Evolutionary conservation across 2,329 filamentous ascomycete species (phyloP).

Genomic region (Purpureocillium takamizusanense): DNA sequence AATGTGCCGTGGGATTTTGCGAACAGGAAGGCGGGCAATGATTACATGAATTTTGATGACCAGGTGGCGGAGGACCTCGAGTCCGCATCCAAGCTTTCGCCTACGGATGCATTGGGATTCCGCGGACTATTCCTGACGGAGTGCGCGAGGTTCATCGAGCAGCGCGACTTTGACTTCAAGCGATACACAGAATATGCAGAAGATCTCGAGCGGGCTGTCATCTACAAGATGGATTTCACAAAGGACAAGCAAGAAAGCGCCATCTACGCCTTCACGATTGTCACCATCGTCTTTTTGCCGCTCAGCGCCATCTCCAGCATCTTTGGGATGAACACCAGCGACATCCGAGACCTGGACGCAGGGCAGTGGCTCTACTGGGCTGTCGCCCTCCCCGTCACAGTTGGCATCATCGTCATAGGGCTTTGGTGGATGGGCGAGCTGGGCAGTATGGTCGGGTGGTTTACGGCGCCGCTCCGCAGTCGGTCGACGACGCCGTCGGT

Average conservation of each 20-base stretch:
- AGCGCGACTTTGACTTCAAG: conserved; percentile 23
- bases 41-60: conserved; percentile 13
- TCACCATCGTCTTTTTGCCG: conserved; percentile 39
- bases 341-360: conserved; percentile 38
- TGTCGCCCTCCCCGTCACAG: conserved; percentile 35
- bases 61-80: conserved; percentile 16
- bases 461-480: too few species aligned
- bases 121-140: conserved; percentile 29
- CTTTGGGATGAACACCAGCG: conserved; percentile 44
- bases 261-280: conserved; percentile 40
- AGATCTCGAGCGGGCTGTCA: conserved; percentile 19
- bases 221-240: conserved; percentile 27
- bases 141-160: conserved; percentile 25
- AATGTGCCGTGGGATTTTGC: not conserved
- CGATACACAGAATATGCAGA: conserved; percentile 19
- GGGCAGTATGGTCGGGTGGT: conserved; percentile 21
- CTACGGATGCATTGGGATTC: conserved; percentile 27
- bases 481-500: too few species aligned
- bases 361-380: conserved; percentile 42
- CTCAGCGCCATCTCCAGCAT: conserved; percentile 36
- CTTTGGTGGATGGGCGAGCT: conserved; percentile 35
- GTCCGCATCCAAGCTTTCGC: conserved; percentile 22
- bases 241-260: conserved; percentile 37
- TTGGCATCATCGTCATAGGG: conserved; percentile 26
- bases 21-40: conserved; percentile 6